Conservation (phyloP, 2,329 filamentous ascomycete genomes). For the Apiospora kogelbergensis region DNA sequence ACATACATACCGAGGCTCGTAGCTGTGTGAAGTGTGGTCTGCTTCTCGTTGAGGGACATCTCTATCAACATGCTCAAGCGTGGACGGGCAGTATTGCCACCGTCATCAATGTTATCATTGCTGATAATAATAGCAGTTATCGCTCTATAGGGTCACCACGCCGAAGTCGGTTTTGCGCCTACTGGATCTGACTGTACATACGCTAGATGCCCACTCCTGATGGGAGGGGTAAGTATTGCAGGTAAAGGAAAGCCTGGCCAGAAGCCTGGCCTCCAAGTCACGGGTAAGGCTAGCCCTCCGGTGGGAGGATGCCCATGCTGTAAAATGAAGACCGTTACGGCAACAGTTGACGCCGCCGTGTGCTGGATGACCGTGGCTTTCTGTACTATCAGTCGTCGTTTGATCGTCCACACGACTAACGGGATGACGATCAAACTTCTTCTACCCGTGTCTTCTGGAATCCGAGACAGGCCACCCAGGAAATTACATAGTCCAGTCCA, state of each 20-base stretch:
- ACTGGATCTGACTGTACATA: too few relatives aligned
- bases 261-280: background rate
- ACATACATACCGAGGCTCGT: background rate
- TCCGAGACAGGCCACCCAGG: background rate
- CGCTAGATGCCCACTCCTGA: background rate
- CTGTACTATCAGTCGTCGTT: background rate
- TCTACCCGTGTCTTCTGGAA: background rate
- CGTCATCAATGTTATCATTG: too few relatives aligned
- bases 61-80: too few relatives aligned
- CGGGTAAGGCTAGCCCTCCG: background rate
- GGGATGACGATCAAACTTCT: background rate
- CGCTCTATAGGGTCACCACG: too few relatives aligned
- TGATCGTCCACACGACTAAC: background rate
- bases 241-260: too few relatives aligned
- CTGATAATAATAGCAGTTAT: too few relatives aligned
- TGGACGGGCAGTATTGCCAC: too few relatives aligned
- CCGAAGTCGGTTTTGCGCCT: too few relatives aligned
- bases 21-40: too few relatives aligned
- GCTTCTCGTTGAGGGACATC: too few relatives aligned
- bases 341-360: background rate
- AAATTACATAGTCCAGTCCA: background rate
- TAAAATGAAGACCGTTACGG: background rate
- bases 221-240: background rate
- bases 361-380: too few relatives aligned
- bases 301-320: background rate